Evolutionary conservation across 2,329 filamentous ascomycete species (phyloP).

Genomic region (Beauveria australis): DNA sequence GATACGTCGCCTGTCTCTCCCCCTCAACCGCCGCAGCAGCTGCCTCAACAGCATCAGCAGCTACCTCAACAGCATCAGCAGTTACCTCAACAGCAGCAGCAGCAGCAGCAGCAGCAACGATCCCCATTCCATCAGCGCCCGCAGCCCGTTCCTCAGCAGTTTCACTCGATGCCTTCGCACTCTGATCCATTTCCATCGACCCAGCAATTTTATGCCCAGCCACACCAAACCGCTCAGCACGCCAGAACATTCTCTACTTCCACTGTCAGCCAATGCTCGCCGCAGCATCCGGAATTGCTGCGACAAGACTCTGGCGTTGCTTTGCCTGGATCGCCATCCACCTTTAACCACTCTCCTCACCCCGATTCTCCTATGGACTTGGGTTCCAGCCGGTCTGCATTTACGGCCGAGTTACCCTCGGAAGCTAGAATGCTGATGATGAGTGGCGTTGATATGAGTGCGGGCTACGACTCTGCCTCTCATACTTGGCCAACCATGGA

Average conservation of each 20-base stretch:
- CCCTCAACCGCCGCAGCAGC: not conserved
- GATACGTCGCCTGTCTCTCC: not conserved
- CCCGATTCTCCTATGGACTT: slow-evolving; percentile 15
- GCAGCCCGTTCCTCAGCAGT: slow-evolving; percentile 4
- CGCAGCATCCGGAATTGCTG: not conserved
- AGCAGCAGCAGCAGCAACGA: not conserved
- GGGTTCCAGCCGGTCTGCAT: slow-evolving; percentile 24
- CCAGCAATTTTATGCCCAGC: not conserved
- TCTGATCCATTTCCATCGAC: not conserved
- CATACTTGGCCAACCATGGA: slow-evolving; percentile 13
- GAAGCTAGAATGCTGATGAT: slow-evolving; percentile 36
- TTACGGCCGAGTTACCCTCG: slow-evolving; percentile 33
- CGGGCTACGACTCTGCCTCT: slow-evolving; percentile 14
- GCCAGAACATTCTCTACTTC: not conserved
- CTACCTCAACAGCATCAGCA: not conserved
- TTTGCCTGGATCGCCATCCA: not conserved
- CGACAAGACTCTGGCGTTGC: slow-evolving; percentile 3
- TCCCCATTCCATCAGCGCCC: not conserved
- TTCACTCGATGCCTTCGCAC: not conserved
- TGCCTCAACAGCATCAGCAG: not conserved
- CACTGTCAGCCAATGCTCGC: not conserved
- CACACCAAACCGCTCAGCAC: not conserved
- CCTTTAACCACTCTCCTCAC: slow-evolving; percentile 3
- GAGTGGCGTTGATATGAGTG: slow-evolving; percentile 22
- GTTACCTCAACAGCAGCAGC: not conserved